Base-by-base conservation (phyloP, 1,139 yeast species). In the Geotrichum reessii region DNA sequence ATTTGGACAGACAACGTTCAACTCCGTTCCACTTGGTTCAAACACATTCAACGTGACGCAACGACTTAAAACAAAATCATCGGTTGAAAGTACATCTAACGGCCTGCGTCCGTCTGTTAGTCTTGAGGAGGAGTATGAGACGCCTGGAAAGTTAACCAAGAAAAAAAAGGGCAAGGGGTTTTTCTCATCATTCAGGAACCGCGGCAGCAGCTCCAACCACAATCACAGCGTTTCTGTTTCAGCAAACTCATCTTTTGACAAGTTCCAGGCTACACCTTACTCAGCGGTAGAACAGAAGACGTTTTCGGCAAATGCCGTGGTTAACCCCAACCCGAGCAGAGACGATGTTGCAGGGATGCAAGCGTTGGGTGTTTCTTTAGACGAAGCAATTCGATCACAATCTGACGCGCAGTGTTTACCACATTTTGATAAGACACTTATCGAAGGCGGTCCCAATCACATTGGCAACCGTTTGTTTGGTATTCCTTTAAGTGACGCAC, bases 161-260 rank as follows among this genome's bases (percentile, higher is more conserved):
- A 78, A 75, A 64, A 67, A 69, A 47, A 82, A 81, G 66, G 83
- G 81, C 74, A 75, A 85, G 69, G 81, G 85, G 60, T 75, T 82
- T 47, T 84, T 84, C 69, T 42, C 59, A n/a, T 84, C 87, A 7
- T 83, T 84, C 69, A 75, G 82, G 58, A 78, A 76, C 25, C 54
- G 57, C 12, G 52, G 63, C 55, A 56, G 47, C 50, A 57, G 44
- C 50, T 47, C 47, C 55, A 51, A 50, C 42, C 46, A 55, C 48
- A 58, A 64, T 14, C 47, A 47, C 57, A 11, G 50, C 57, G 51
- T 53, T 47, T 52, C 50, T 52, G 58, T 52, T 46, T 58, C 47
- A 49, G 31, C 46, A 56, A 58, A 53, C 47, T 21, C 50, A 17
- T 25, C 52, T 17, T 53, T 47, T 17, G 63, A 52, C 24, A 27